Base-by-base conservation (phyloP, 208 protist species). In the Wallacemonas sp. region DNA sequence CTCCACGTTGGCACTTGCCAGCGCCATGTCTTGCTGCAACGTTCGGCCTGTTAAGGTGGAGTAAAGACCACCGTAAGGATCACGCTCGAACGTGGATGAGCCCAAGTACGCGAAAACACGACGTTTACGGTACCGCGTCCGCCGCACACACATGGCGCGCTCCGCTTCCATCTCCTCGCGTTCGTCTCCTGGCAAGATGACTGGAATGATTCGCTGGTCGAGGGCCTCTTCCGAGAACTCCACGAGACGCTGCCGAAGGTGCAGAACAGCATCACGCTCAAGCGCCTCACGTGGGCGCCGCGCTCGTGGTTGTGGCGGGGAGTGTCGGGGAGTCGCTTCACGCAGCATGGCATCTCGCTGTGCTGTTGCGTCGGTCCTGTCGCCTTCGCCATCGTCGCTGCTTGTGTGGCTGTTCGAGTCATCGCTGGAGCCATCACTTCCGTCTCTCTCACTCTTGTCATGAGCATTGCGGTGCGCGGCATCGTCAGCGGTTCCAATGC, bases 81-180 rank as follows among this genome's bases (percentile, higher is more conserved):
- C 83, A 2, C 60, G 69, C 42, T 86, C 33, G 64, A 93, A 93
- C 1, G 53, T 58, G 11, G 68, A 46, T 4, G 80, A 83, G 27
- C 80, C 80, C 39, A 93, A 77, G 28, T 80, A 64, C 21, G 77
- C 72, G 47, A 88, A 75, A 38, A 81, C 70, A 12, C 71, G 74
- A 9, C 75, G 68, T 49, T 74, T 58, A 4, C 73, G 62, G 28
- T 85, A 84, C n/a, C 51, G 51, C 15, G 51, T 42, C 14, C 22
- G 66, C 70, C 51, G 62, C 38, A 33, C 53, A 21, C 55, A 54
- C 62, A 65, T 15, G 58, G 8, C 59, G 36, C 19, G 66, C 51
- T 55, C 46, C 1, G 66, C 62, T 22, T 77, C 70, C 26, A 53
- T 70, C 15, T 82, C 73, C 2, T 39, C 51, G 19, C 51, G 51